phyloP scores from a whole-genome alignment of 495 filamentous ascomycete genomes.

The Aspergillus homomorphus region DNA sequence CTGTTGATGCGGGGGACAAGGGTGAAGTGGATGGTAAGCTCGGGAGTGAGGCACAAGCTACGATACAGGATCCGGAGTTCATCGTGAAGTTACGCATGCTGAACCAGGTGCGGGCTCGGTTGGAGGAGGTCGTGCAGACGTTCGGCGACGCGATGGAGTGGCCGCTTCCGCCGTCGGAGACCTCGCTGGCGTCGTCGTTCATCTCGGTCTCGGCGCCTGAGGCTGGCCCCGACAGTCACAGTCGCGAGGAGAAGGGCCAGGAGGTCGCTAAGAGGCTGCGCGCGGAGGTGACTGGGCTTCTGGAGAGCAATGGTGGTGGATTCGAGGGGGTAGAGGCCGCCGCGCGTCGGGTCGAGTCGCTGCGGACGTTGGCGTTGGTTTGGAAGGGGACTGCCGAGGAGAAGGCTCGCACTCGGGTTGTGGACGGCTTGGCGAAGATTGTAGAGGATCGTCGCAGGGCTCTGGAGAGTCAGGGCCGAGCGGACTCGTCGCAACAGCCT shows the following conservation, averaged over 20 bases:
- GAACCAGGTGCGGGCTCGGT: constrained; percentile 70
- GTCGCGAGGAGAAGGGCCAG: constrained; percentile 75
- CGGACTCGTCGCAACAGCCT: constrained; percentile 30
- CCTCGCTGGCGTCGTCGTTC: constrained; percentile 68
- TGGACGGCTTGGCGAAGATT: constrained; percentile 68
- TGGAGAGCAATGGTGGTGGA: constrained; percentile 49
- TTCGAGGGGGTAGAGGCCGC: constrained; percentile 61
- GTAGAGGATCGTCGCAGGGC: constrained; percentile 56
- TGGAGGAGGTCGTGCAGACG: constrained; percentile 81
- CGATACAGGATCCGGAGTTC: constrained; percentile 56
- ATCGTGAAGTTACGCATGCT: constrained; percentile 79
- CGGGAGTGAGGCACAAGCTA: constrained; percentile 4
- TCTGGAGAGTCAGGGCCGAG: constrained; percentile 52
- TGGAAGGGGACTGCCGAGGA: constrained; percentile 96
- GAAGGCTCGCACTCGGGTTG: constrained; percentile 73
- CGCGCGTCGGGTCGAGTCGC: constrained; percentile 62
- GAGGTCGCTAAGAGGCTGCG: constrained; percentile 65
- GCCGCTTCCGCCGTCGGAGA: constrained; percentile 77
- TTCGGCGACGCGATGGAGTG: constrained; percentile 95
- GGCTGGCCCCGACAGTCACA: constrained; percentile 56
- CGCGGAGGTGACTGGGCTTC: constrained; percentile 65
- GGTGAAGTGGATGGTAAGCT: constrained; percentile 2
- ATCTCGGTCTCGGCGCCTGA: constrained; percentile 80
- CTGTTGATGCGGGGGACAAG: neutral
- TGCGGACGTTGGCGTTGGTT: constrained; percentile 68